Evolutionary conservation across 2,329 filamentous ascomycete species (phyloP), one percentile per base, ranked within the genome.

Genomic region (Aspergillus sp.): DNA sequence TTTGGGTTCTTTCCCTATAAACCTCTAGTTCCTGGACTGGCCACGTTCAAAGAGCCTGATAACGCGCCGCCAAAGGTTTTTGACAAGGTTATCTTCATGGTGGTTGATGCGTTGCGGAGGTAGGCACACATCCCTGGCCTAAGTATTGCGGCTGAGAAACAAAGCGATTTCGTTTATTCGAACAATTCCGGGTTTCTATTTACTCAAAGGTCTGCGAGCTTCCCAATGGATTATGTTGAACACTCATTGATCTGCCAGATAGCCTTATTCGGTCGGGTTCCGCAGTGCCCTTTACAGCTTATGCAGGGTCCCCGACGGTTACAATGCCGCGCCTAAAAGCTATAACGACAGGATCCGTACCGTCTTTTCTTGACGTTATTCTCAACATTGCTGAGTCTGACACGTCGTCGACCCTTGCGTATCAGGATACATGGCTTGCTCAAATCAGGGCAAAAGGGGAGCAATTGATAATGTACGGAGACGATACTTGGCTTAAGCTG

Each of bases 271-370:
- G 88, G 68, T 81, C 87, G 74, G 93, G 93, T 58, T 83, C 83
- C 57, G 96, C 95, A 6, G 81, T 98, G 38, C 95, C 95, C 3
- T 99, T 96, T 72, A 99, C 95, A 32, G 93, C 93, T 34, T 89
- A 96, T 82, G 95, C 95, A 17, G 89, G 91, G n/a, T 92, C 96
- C 51, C 95, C 95, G 2, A 99, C 95, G 7, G 93, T 99, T 60
- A 99, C 95, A 17, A 98, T 99, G 95, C 95, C 95, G 42, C 88
- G 93, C 61, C 87, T 99, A 68, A 99, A 99, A 78, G 92, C 95
- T 48, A 92, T 99, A 62, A 99, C 95, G 1, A 98, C 95, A 1
- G 95, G 95, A 60, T 97, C 93, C 2, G 95, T 96, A n/a, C 95
- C 95, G 3, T 98, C 93, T 2, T 99, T 99, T 74, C 85, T 98